Evolutionary conservation across 1,139 yeast genomes (phyloP).

Genomic region (Saccharomyces hybrid): DNA sequence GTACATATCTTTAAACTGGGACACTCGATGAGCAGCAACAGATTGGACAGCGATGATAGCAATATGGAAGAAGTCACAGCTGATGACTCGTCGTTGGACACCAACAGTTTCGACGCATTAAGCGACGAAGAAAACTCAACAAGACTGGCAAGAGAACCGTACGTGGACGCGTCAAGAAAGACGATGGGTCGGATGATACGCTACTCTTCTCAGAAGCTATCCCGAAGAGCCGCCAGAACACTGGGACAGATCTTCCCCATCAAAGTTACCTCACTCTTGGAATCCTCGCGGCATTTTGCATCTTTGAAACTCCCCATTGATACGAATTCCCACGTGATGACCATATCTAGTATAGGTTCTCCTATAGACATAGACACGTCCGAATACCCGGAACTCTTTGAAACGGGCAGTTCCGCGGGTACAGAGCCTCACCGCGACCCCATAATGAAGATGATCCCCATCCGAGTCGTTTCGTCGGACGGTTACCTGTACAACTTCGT

Average conservation of each 20-base stretch:
- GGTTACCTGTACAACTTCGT: constrained; percentile 83
- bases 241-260: constrained; percentile 79
- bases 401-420: constrained; percentile 1
- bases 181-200: constrained; percentile 65
- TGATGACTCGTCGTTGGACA: constrained; percentile 16
- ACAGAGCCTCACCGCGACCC: neutral
- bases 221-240: constrained; percentile 73
- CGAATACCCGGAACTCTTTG: constrained; percentile 23
- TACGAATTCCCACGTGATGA: constrained; percentile 9
- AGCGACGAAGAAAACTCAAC: constrained; percentile 4
- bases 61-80: constrained; percentile 30
- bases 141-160: constrained; percentile 42
- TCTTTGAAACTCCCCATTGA: constrained; percentile 70
- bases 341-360: constrained; percentile 18
- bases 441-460: constrained; percentile 30
- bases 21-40: constrained; percentile 12
- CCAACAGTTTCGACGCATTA: constrained; percentile 5
- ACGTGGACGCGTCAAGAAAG: constrained; percentile 60
- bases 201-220: constrained; percentile 43
- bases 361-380: constrained; percentile 13
- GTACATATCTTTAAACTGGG: constrained; percentile 78
- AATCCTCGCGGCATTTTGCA: constrained; percentile 92
- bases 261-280: constrained; percentile 74
- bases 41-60: constrained; percentile 20
- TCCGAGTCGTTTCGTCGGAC: constrained; percentile 69